phyloP scores from a whole-genome alignment of 208 protist genomes.

The Herpetomonas samuelpessoai region DNA sequence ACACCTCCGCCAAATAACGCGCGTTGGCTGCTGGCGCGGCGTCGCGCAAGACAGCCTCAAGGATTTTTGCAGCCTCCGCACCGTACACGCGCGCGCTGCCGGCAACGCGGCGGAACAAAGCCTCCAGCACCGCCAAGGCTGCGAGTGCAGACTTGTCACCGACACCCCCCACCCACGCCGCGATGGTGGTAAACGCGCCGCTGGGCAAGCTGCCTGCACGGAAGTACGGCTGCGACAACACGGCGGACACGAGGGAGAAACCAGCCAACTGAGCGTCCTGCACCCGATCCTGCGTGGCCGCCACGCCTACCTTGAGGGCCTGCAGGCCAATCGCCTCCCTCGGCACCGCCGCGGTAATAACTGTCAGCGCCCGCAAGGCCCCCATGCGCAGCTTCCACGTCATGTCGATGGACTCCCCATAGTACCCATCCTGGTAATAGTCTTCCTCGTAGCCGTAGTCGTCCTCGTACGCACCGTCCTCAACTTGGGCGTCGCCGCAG shows the following conservation, averaged over 20 bases:
- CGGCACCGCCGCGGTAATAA: conserved; percentile 28
- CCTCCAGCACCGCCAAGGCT: conserved; percentile 17
- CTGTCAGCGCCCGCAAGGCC: conserved; percentile 28
- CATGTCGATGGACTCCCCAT: conserved; percentile 26
- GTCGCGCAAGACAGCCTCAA: neutral
- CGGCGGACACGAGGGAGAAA: conserved; percentile 29
- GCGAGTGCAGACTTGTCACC: conserved; percentile 11
- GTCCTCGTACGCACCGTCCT: conserved; percentile 1
- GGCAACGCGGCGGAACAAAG: conserved; percentile 11
- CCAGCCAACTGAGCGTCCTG: conserved; percentile 51
- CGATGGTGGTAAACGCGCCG: neutral
- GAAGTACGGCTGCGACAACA: conserved; percentile 15
- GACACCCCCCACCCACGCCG: conserved; percentile 2
- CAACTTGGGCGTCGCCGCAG: conserved; percentile 16
- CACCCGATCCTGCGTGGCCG: conserved; percentile 26
- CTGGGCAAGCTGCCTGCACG: neutral
- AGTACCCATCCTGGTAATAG: conserved; percentile 37
- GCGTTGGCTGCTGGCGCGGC: neutral
- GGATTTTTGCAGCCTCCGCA: neutral
- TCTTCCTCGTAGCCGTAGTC: conserved; percentile 28
- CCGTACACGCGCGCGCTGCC: conserved; percentile 8
- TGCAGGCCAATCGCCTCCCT: conserved; percentile 18
- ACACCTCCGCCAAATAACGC: neutral
- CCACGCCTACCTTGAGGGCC: conserved; percentile 16
- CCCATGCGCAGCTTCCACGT: conserved; percentile 58